These are phyloP conservation scores for Flaveria bidentis DNA, from an alignment of 129 eudicot species.

Conservation along the genomic window DNA sequence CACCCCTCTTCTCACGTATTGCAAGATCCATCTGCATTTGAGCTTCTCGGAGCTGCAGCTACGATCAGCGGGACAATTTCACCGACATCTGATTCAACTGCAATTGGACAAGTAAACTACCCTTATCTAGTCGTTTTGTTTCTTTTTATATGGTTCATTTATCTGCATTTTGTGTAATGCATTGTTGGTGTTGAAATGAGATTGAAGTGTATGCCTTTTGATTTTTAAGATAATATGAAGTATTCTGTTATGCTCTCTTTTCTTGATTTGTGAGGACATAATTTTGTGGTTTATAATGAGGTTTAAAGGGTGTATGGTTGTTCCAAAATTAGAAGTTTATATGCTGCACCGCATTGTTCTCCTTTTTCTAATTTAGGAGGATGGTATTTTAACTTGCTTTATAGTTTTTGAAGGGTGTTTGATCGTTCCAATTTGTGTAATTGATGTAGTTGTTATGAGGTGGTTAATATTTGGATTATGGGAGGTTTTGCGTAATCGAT, in stretches of 20 bases:
- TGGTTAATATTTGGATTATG: background rate
- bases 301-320: constrained; percentile 1
- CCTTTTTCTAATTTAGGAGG: background rate
- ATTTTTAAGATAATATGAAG: background rate
- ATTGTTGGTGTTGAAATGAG: background rate
- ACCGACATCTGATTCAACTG: constrained; percentile 18
- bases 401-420: background rate
- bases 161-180: background rate
- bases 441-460: background rate
- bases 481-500: background rate
- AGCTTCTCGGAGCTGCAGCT: constrained; percentile 2
- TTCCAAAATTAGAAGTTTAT: background rate
- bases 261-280: background rate
- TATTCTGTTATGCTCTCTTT: background rate
- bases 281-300: background rate
- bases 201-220: background rate
- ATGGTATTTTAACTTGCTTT: constrained; percentile 13
- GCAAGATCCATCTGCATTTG: constrained; percentile 11
- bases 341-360: background rate
- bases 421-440: background rate
- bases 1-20: background rate
- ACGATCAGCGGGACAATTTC: background rate
- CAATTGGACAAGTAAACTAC: constrained; percentile 13
- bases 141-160: constrained; percentile 10
- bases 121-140: background rate